Evolutionary conservation across 768 basidiomycete species (phyloP), one percentile per base, ranked within the genome.

Genomic region (Macrolepiota albuminosa): DNA sequence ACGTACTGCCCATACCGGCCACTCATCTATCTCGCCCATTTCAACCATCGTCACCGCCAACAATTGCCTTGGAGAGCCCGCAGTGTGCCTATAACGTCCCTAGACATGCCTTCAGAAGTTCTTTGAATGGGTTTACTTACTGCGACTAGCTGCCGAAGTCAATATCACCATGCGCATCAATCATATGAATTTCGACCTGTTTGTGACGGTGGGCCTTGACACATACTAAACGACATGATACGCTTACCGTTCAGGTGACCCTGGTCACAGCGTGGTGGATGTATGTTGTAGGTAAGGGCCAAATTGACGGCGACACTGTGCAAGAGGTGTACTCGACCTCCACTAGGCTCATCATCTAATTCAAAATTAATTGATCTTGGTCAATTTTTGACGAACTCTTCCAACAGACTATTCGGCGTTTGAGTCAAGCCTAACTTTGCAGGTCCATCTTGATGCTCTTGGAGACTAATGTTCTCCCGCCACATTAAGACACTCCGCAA

Each of bases 21-120:
- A 4, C 48, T 1, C 16, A 31, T 48, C 3, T 60, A 55, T 45
- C 42, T 65, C 51, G 57, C 63, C 29, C 54, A 51, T 1, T 73
- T 87, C 2, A 79, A 77, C 5, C 68, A 72, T 39, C 54, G 61
- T 2, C 4, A 65, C 29, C 65, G 68, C 2, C 34, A 39, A 2
- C 29, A 61, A 57, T 5, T 87, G 87, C 63, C 70, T 82, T 26
- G 73, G 77, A 9, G 80, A 0, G 69, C 87, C 24, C 76, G 82
- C 9, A 3, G 75, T 73, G 65, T 68, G 66, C 9, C 65, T 65
- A 6, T 64, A 63, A 18, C 26, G 29, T 29, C 47, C 13, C 39
- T 45, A 26, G 36, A 31, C 29, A 63, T 16, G 57, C 40, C 29
- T 16, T 53, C 33, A 64, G 7, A 58, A 54, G 39, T 61, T 59